Conservation (phyloP, 2,329 filamentous ascomycete species). For the Tolypocladium endophyticum region DNA sequence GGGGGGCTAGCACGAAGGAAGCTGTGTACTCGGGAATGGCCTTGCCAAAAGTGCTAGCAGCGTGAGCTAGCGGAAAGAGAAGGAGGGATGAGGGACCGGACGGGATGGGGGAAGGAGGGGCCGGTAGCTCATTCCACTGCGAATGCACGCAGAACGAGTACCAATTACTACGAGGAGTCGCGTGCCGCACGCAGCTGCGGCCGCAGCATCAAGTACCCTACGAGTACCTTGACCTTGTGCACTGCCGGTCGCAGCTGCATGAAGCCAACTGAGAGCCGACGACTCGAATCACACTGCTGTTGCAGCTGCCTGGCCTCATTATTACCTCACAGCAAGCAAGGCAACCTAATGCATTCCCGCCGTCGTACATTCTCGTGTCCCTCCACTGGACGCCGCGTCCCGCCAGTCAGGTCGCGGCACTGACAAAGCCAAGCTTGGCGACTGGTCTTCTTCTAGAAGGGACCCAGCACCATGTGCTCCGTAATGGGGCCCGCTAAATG, state of each 20-base stretch:
- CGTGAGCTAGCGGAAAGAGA: neutral
- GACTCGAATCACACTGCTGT: neutral
- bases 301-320: neutral
- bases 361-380: neutral
- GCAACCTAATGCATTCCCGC: neutral
- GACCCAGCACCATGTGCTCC: neutral
- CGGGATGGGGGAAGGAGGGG: neutral
- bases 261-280: neutral
- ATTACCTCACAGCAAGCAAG: neutral
- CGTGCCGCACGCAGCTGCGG: neutral
- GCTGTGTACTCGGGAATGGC: neutral
- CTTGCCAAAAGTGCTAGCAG: neutral
- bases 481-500: neutral
- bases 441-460: neutral
- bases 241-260: too few relatives aligned
- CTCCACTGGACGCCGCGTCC: neutral
- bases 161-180: neutral
- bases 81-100: neutral
- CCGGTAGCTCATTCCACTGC: neutral
- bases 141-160: neutral
- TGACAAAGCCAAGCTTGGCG: neutral
- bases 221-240: too few relatives aligned
- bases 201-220: too few relatives aligned
- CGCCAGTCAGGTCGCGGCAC: neutral
- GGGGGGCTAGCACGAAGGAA: neutral